A percentile compares a stretch with the other conserved stretches of the same genome.
phyloP scores from a whole-genome alignment of 768 basidiomycete genomes.

The Myochromella boudieri region DNA sequence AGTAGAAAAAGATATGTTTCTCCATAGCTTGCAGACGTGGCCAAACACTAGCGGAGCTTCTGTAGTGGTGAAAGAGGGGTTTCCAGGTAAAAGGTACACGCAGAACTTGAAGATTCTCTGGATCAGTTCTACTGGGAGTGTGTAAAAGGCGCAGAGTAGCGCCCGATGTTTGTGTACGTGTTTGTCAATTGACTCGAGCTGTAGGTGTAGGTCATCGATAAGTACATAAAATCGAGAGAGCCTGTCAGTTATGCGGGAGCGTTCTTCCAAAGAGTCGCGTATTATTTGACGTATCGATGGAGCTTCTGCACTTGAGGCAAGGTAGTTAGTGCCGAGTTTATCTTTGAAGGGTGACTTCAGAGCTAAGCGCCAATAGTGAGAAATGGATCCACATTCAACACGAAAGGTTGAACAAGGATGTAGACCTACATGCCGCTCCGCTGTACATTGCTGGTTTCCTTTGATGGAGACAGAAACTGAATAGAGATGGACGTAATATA shows the following conservation, averaged over 20 bases:
- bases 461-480: no score
- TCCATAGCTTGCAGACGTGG: constrained; percentile 4
- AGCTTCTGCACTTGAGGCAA: not conserved
- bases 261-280: not conserved
- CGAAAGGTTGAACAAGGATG: no score
- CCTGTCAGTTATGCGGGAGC: not conserved
- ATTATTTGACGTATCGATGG: not conserved
- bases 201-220: not conserved
- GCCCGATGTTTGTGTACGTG: constrained; percentile 1
- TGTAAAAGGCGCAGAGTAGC: not conserved
- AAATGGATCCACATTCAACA: no score
- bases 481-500: no score
- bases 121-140: not conserved
- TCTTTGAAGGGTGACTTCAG: constrained; percentile 6
- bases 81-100: constrained; percentile 1
- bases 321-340: constrained; percentile 7
- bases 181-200: not conserved
- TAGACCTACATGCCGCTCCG: no score
- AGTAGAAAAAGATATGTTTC: not conserved
- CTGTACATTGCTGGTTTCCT: no score
- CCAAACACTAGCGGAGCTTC: constrained; percentile 6
- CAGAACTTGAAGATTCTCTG: constrained; percentile 3
- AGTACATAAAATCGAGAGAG: not conserved
- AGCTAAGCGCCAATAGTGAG: no score
- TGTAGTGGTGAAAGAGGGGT: constrained; percentile 1